These are phyloP conservation scores for Cercospora sp. DNA, from an alignment of 2,329 filamentous ascomycete genomes.

Conservation along the genomic window DNA sequence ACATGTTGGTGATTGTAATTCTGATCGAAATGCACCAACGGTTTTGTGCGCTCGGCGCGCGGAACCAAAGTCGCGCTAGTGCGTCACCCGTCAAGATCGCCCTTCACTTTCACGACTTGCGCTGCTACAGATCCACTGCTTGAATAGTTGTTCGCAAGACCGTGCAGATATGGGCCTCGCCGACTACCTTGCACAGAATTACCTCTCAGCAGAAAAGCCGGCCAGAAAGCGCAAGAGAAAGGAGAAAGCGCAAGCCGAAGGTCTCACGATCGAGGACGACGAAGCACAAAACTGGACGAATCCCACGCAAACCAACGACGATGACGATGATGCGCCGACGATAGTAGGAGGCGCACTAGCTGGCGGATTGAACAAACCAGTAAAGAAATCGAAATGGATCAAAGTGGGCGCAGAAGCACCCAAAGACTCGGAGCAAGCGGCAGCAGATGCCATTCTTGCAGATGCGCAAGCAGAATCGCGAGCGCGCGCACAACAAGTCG, in stretches of 20 bases:
- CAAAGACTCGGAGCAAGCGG: slow-evolving; percentile 58
- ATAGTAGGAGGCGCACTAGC: slow-evolving; percentile 54
- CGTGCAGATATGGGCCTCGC: slow-evolving; percentile 61
- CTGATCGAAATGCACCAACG: background rate
- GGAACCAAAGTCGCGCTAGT: slow-evolving; percentile 2
- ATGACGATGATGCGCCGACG: slow-evolving; percentile 56
- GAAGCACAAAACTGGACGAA: slow-evolving; percentile 55
- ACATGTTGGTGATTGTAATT: slow-evolving; percentile 18
- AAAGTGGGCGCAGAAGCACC: slow-evolving; percentile 58
- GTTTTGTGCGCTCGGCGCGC: slow-evolving; percentile 9
- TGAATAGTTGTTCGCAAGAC: background rate
- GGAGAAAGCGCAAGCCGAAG: slow-evolving; percentile 42
- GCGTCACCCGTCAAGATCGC: slow-evolving; percentile 5
- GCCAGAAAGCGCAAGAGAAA: slow-evolving; percentile 56
- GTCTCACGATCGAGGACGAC: slow-evolving; percentile 54
- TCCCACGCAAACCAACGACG: slow-evolving; percentile 48
- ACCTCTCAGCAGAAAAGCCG: slow-evolving; percentile 69
- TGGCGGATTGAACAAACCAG: slow-evolving; percentile 49
- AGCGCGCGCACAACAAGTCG: slow-evolving; percentile 36
- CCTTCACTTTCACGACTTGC: slow-evolving; percentile 1
- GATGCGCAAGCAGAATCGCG: slow-evolving; percentile 38
- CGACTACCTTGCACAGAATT: slow-evolving; percentile 86
- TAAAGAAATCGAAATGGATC: slow-evolving; percentile 84
- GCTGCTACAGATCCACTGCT: background rate
- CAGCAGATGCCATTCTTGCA: slow-evolving; percentile 53